Percentiles rank a stretch among this genome's conserved stretches.
These are phyloP conservation scores for Phanerochaete sordida DNA, from an alignment of 768 basidiomycete species.

Conservation along the genomic window DNA sequence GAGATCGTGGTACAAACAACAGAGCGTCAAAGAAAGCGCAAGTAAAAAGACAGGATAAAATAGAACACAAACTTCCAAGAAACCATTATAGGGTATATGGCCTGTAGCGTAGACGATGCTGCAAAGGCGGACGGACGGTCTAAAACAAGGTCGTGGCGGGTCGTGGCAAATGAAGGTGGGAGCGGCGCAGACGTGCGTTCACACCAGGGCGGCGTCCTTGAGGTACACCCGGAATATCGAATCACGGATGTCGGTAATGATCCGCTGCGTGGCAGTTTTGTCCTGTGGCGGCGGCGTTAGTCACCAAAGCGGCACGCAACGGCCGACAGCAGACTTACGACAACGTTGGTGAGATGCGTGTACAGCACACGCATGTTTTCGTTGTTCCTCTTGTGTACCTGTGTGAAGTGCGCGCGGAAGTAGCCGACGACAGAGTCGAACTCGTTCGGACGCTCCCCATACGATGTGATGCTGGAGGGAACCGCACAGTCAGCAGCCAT, in stretches of 20 bases:
- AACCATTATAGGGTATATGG: neutral
- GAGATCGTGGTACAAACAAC: neutral
- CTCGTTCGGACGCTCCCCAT: slow-evolving; percentile 67
- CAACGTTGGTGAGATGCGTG: slow-evolving; percentile 76
- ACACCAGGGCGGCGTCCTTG: slow-evolving; percentile 34
- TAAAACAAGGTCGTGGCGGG: neutral
- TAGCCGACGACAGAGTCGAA: slow-evolving; percentile 71
- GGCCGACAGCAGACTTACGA: slow-evolving; percentile 39
- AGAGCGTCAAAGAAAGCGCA: neutral
- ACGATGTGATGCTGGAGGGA: slow-evolving; percentile 64
- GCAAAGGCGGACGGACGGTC: neutral
- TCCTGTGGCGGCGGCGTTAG: slow-evolving; percentile 42
- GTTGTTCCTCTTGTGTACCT: slow-evolving; percentile 69
- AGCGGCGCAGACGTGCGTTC: neutral
- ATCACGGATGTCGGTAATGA: slow-evolving; percentile 62
- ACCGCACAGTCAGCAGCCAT: neutral
- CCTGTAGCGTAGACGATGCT: neutral
- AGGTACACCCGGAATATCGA: slow-evolving; percentile 36
- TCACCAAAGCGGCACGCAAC: neutral
- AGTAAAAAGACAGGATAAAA: neutral
- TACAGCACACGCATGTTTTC: slow-evolving; percentile 54
- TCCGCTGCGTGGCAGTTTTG: slow-evolving; percentile 78
- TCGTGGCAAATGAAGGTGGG: neutral
- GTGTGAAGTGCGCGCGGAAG: slow-evolving; percentile 82
- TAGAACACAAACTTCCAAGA: neutral